Base-by-base conservation (phyloP, 2,329 filamentous ascomycete species). In the Helotiales sp. region DNA sequence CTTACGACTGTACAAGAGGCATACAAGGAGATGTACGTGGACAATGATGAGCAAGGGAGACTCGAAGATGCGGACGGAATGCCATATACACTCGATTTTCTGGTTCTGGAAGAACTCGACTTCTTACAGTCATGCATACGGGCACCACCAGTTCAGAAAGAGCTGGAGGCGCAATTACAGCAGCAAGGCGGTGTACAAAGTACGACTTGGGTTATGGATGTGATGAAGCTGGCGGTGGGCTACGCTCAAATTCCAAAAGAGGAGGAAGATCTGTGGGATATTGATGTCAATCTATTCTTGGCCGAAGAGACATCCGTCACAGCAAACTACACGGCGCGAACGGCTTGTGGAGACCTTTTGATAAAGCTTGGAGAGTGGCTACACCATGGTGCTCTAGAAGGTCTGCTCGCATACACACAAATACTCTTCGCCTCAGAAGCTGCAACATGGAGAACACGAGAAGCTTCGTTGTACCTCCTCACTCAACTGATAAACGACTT, bases 301-400 rank as follows among this genome's bases (percentile, higher is more conserved):
- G 93, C 92, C 0, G 95, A 99, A 74, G 93, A 98, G 75, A 93
- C 91, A 1, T 93, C 92, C 2, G 89, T 97, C 17, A 96, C 92
- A 12, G 90, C 93, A 30, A 98, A 98, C 73, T 99, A 98, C 75
- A 97, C 95, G 0, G 90, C 95, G 13, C 86, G 95, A 65, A 96
- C 91, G 17, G 95, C 93, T 38, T 95, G 91, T 63, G 93, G 92
- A 49, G 95, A 98, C 71, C 78, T 99, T 49, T 82, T 96, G 27
- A 92, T 96, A 74, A 97, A 96, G 76, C 80, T 96, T 58, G 91
- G 90, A 48, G 93, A 97, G 72, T 96, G 92, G 93, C 82, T 96
- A 54, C 85, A 87, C 64, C 80, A 84, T 54, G 85, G 84, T 52
- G 87, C 91, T 0, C 79, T 96, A 12, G 89, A 96, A 67, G 91